Percentiles rank a stretch among this genome's conserved stretches.
These are phyloP conservation scores for Candida sithepensis DNA, from an alignment of 805 yeast genomes.

Conservation along the genomic window DNA sequence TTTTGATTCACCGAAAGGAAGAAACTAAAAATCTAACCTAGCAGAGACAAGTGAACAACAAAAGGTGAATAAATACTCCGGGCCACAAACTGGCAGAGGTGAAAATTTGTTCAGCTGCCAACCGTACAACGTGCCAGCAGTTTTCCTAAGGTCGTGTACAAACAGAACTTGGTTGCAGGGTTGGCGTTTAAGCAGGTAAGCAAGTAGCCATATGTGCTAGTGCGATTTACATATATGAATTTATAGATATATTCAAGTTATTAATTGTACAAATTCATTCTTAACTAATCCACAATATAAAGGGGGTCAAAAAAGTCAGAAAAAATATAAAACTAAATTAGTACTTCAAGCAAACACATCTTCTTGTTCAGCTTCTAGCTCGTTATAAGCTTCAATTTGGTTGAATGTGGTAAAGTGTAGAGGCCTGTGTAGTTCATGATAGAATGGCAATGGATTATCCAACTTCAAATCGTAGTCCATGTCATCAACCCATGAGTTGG, in stretches of 20 bases:
- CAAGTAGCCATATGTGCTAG: not conserved
- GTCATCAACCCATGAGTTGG: conserved; percentile 75
- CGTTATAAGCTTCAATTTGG: conserved; percentile 52
- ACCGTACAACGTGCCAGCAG: not conserved
- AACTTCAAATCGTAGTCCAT: conserved; percentile 59
- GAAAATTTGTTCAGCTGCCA: not conserved
- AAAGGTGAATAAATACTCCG: not conserved
- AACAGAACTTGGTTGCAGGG: not conserved
- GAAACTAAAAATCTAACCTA: not conserved
- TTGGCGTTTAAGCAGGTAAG: too few relatives aligned
- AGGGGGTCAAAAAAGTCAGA: too few relatives aligned
- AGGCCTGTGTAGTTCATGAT: conserved; percentile 85
- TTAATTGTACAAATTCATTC: not conserved
- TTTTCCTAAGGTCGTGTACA: not conserved
- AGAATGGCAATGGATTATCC: conserved; percentile 79
- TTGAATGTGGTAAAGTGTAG: conserved; percentile 76
- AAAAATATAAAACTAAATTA: not conserved
- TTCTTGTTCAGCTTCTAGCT: conserved; percentile 63
- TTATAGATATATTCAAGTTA: not conserved
- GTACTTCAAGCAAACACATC: conserved; percentile 49
- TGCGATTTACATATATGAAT: not conserved
- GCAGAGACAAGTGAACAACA: not conserved
- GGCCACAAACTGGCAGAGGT: not conserved
- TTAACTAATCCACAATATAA: too few relatives aligned
- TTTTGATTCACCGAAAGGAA: conserved; percentile 44